Conservation (phyloP, 345 rosid genomes). For the Punica granatum region DNA sequence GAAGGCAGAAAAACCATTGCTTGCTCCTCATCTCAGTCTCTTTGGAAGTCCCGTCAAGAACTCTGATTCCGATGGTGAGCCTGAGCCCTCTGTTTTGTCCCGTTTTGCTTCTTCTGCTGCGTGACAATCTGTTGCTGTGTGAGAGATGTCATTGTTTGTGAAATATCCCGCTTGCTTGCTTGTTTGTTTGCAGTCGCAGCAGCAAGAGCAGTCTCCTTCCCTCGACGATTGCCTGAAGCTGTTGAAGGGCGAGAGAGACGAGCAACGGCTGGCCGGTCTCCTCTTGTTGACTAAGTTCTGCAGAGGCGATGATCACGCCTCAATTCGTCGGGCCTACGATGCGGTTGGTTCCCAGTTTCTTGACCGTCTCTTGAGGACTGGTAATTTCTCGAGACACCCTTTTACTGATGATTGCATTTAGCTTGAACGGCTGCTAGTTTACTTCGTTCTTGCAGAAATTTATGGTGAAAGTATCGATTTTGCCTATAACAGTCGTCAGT, state of each 20-base stretch:
- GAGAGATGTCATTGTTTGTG: neutral
- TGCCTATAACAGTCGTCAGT: neutral
- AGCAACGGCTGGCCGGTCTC: slow-evolving; percentile 85
- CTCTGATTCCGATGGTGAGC: neutral
- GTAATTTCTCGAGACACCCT: slow-evolving; percentile 24
- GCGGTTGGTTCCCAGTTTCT: slow-evolving; percentile 65
- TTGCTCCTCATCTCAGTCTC: neutral
- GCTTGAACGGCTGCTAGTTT: neutral
- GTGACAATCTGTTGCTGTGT: neutral
- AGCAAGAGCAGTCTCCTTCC: slow-evolving; percentile 32
- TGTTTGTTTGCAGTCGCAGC: slow-evolving; percentile 19
- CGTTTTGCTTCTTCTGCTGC: neutral
- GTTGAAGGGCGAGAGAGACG: slow-evolving; percentile 77
- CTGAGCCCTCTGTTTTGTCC: neutral
- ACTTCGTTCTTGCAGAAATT: neutral
- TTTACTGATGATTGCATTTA: neutral
- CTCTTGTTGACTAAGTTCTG: slow-evolving; percentile 76
- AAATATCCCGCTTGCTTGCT: neutral
- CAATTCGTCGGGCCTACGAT: slow-evolving; percentile 50
- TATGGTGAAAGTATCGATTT: too few relatives aligned
- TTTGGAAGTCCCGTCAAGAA: neutral
- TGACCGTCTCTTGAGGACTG: slow-evolving; percentile 66
- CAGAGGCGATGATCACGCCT: slow-evolving; percentile 45
- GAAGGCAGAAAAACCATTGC: neutral
- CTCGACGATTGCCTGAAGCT: slow-evolving; percentile 76